Evolutionary conservation across 2,329 filamentous ascomycete species (phyloP), one percentile per base, ranked within the genome.

Genomic region (Didymosphaeria variabile): DNA sequence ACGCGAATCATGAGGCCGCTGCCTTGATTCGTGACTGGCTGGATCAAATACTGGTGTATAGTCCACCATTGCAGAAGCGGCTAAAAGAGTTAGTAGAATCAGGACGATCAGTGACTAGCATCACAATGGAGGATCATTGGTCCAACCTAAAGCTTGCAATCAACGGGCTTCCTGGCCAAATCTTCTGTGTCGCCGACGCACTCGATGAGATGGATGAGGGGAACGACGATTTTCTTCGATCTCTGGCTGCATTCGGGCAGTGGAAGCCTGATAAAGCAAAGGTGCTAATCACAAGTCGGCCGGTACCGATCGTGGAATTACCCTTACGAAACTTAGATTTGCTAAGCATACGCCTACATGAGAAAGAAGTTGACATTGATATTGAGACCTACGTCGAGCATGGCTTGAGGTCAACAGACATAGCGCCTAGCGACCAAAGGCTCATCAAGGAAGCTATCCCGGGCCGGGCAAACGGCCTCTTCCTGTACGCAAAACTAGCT

Each of bases 121-220:
- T 67, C 23, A 60, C 60, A 3, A 58, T 57, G 55, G 58, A 60
- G 6, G 65, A 68, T 31, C 45, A 65, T 1, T 69, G 69, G 63
- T 54, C 45, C 23, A 40, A 58, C 15, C 56, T 67, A n/a, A 59
- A 53, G 6, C 42, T 59, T 23, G 63, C 66, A 8, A 46, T 67
- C 17, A 13, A 17, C 5, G 42, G 51, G 21, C 42, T 69, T 13
- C 51, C 63, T 17, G 55, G 58, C 19, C 71, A 78, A 46, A 79
- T 74, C 0, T 83, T 79, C 54, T 79, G 77, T 36, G 71, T 84
- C 1, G 72, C 73, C 0, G 82, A 84, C 61, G 81, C 81, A 0
- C 70, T 84, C 2, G 83, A 85, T 60, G 82, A 85, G 66, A 83
- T 84, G 77, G 79, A 82, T 44, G 42, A 67, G n/a, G 77, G 70